These are phyloP conservation scores for Hortiboletus rubellus DNA, from an alignment of 1,284 basidiomycete genomes.

Conservation along the genomic window DNA sequence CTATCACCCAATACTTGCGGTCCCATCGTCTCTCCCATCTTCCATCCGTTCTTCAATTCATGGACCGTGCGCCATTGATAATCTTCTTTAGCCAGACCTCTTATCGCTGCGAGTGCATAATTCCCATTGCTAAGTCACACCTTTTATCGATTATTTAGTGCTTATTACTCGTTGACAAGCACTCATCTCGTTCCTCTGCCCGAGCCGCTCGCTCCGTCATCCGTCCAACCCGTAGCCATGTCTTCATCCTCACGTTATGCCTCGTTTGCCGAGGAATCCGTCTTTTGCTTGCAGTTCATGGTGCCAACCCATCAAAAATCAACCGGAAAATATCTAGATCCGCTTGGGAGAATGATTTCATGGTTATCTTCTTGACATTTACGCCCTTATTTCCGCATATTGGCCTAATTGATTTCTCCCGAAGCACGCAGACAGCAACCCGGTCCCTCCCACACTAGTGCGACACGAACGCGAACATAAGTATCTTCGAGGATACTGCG, in stretches of 20 bases:
- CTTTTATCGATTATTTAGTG: background rate
- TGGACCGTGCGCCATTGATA: background rate
- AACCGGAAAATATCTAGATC: constrained; percentile 6
- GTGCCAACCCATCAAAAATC: constrained; percentile 6
- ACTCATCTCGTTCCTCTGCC: background rate
- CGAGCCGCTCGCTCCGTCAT: background rate
- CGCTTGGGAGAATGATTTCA: background rate
- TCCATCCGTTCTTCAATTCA: background rate
- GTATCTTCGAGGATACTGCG: constrained; percentile 1
- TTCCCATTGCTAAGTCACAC: constrained; percentile 4
- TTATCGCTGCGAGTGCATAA: constrained; percentile 11
- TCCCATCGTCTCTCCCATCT: background rate
- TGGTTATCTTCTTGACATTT: constrained; percentile 3
- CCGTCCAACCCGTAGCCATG: constrained; percentile 2
- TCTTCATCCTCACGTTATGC: constrained; percentile 8
- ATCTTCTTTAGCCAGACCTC: background rate
- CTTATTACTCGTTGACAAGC: background rate
- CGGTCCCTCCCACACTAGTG: constrained; percentile 14
- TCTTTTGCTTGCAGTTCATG: constrained; percentile 1
- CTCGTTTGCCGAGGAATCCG: constrained; percentile 11
- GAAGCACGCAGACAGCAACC: background rate
- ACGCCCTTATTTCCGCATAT: background rate
- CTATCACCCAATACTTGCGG: constrained; percentile 20
- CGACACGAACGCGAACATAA: constrained; percentile 7
- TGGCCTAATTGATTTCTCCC: background rate